These are phyloP conservation scores for Phytophthora europaea DNA, from an alignment of 352 stramenopile genomes.

Conservation along the genomic window DNA sequence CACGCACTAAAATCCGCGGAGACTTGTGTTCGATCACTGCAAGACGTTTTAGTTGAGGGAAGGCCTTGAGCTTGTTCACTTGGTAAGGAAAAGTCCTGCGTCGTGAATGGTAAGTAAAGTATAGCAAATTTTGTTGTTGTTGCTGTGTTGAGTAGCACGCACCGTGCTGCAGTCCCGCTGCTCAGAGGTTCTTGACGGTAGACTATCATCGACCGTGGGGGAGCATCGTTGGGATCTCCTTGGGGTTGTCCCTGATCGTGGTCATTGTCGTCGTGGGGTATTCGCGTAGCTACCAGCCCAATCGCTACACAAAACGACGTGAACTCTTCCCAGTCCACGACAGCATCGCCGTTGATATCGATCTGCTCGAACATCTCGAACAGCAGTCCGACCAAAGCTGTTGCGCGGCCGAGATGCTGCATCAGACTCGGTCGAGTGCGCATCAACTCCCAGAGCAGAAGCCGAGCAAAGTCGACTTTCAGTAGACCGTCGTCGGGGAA, in stretches of 20 bases:
- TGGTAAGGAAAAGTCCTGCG: constrained; percentile 75
- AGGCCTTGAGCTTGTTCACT: constrained; percentile 59
- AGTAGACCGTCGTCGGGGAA: constrained; percentile 52
- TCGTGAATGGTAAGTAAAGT: not conserved
- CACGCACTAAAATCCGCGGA: constrained; percentile 55
- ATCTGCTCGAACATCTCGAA: constrained; percentile 88
- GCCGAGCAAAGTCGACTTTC: constrained; percentile 63
- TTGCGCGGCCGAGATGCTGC: constrained; percentile 39
- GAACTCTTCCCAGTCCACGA: constrained; percentile 90
- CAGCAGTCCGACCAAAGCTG: constrained; percentile 54
- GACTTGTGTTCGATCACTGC: constrained; percentile 75
- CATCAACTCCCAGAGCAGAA: constrained; percentile 62
- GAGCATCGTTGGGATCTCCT: constrained; percentile 27
- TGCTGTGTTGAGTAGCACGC: not conserved
- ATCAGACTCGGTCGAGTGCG: constrained; percentile 52
- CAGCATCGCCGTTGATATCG: constrained; percentile 84
- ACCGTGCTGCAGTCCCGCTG: constrained; percentile 27
- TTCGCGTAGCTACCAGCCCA: constrained; percentile 63
- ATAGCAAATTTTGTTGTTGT: not conserved
- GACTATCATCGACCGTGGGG: constrained; percentile 23
- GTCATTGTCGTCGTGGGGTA: constrained; percentile 30
- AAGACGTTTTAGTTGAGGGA: constrained; percentile 59
- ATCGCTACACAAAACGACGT: constrained; percentile 82
- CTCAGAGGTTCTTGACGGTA: constrained; percentile 41
- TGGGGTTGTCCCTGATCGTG: constrained; percentile 32